These are phyloP conservation scores for Nannochloris sp. DNA, from an alignment of 139 green algal genomes.

Conservation along the genomic window DNA sequence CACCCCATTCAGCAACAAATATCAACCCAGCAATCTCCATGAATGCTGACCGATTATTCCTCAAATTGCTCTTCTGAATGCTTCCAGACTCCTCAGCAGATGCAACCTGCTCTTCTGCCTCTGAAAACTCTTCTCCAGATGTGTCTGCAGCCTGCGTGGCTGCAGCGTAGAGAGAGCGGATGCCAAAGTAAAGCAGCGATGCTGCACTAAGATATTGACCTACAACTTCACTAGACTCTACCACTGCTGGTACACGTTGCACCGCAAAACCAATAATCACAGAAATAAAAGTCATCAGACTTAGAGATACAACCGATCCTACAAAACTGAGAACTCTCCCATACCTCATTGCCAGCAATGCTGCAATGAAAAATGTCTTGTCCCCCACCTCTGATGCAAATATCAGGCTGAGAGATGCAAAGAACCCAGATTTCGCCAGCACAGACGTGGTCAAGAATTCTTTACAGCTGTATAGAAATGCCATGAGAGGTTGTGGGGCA, in stretches of 20 bases:
- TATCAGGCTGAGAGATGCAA: constrained; percentile 91
- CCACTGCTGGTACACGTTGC: constrained; percentile 58
- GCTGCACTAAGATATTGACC: constrained; percentile 73
- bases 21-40: constrained; percentile 69
- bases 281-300: constrained; percentile 85
- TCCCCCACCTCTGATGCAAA: constrained; percentile 95
- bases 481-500: background rate
- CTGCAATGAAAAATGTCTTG: constrained; percentile 99
- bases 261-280: constrained; percentile 84
- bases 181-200: constrained; percentile 88
- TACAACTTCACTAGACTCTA: constrained; percentile 67
- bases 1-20: constrained; percentile 92
- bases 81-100: constrained; percentile 32
- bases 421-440: constrained; percentile 73
- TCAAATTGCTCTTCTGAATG: constrained; percentile 4
- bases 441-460: constrained; percentile 20
- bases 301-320: constrained; percentile 52
- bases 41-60: constrained; percentile 9
- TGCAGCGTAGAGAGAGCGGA: constrained; percentile 54
- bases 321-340: constrained; percentile 52
- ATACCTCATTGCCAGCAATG: constrained; percentile 83
- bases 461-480: background rate
- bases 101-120: constrained; percentile 57
- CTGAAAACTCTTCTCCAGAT: constrained; percentile 55
- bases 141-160: background rate